Conservation (phyloP, 805 yeast species). For the Hanseniaspora vineae region DNA sequence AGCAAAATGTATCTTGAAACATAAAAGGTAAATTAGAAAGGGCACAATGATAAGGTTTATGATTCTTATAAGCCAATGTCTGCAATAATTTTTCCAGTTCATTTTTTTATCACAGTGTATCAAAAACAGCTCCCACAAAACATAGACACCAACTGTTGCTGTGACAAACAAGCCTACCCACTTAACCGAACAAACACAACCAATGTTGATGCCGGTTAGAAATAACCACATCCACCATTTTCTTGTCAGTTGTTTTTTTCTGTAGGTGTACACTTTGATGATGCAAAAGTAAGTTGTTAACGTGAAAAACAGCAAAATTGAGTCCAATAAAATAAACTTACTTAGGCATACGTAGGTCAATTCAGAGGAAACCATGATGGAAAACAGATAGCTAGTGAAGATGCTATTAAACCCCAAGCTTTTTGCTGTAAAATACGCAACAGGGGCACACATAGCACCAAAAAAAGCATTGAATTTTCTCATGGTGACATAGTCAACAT, state of each 20-base stretch:
- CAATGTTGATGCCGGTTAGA: conserved; percentile 54
- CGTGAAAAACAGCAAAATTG: conserved; percentile 82
- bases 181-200: conserved; percentile 74
- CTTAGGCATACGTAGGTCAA: conserved; percentile 74
- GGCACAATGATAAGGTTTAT: conserved; percentile 61
- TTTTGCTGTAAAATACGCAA: conserved; percentile 73
- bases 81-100: conserved; percentile 26
- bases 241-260: conserved; percentile 42
- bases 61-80: conserved; percentile 67
- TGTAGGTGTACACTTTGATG: conserved; percentile 40
- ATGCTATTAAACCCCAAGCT: conserved; percentile 54
- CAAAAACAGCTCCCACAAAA: conserved; percentile 37
- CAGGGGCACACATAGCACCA: conserved; percentile 73
- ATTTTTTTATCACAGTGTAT: conserved; percentile 25
- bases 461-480: conserved; percentile 77
- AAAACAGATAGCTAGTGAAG: conserved; percentile 54
- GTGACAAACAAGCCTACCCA: conserved; percentile 76
- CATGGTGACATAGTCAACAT: conserved; percentile 72
- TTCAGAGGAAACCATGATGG: conserved; percentile 73
- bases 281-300: conserved; percentile 59
- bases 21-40: conserved; percentile 46
- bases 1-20: conserved; percentile 73
- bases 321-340: conserved; percentile 81
- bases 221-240: conserved; percentile 62
- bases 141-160: conserved; percentile 44